Conservation (phyloP, 2,329 filamentous ascomycete species). For the Alternaria ethzedia region DNA sequence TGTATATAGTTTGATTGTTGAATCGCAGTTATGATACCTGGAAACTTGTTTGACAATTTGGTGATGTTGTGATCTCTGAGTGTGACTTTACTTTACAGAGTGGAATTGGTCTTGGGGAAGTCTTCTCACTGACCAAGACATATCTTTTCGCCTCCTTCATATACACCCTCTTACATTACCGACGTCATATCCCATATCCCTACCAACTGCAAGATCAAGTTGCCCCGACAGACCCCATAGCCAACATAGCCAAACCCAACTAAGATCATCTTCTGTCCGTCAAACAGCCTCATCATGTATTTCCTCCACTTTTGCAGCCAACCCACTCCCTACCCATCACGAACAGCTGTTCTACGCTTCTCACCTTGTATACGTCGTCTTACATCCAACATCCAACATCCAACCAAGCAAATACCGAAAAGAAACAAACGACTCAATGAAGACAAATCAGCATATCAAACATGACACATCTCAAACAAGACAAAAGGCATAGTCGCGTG, state of each 20-base stretch:
- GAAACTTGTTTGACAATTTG: not conserved
- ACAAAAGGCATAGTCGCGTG: not conserved
- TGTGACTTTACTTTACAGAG: not conserved
- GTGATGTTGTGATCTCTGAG: not conserved
- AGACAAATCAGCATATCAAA: not conserved
- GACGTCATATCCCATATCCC: accelerated
- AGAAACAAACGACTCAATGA: not conserved
- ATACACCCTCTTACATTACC: not conserved
- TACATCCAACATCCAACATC: not conserved
- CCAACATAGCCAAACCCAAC: accelerated
- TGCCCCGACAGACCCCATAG: not conserved
- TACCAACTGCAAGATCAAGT: not conserved
- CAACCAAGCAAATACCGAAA: not conserved
- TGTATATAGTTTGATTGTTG: not conserved
- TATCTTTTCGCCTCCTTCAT: not conserved
- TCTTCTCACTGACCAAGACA: not conserved
- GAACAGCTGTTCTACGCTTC: not conserved
- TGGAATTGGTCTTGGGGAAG: not conserved
- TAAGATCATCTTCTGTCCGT: not conserved
- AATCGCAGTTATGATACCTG: not conserved
- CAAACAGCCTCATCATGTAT: not conserved
- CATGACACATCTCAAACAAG: not conserved
- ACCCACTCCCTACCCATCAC: not conserved
- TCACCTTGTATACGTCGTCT: not conserved
- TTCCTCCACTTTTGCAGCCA: not conserved